A percentile compares a stretch with the other conserved stretches of the same genome.
Conservation (phyloP, 331 rosid genomes). For the Arachis monticola region DNA sequence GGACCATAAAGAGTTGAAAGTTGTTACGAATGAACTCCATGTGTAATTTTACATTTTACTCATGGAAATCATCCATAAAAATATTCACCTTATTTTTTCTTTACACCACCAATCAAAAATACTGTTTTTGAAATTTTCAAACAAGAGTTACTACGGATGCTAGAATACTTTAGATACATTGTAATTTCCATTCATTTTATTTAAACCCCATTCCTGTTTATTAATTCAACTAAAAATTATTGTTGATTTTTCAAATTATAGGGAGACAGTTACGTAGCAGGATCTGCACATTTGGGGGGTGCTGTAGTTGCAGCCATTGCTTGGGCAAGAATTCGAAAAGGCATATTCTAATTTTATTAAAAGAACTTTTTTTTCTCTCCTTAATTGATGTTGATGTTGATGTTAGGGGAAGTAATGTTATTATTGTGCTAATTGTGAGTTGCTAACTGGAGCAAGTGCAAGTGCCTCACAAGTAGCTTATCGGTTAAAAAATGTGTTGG, state of each 20-base stretch:
- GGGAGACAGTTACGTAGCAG: constrained; percentile 73
- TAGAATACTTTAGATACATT: too few species aligned
- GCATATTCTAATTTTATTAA: constrained; percentile 56
- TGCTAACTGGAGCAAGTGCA: neutral
- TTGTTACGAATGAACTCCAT: too few species aligned
- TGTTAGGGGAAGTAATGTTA: neutral
- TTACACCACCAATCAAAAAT: too few species aligned
- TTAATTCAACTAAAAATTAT: constrained; percentile 8
- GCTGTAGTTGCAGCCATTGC: constrained; percentile 87
- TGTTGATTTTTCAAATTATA: constrained; percentile 41
- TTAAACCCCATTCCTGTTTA: constrained; percentile 4
- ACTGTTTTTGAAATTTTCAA: too few species aligned
- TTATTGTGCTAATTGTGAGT: neutral
- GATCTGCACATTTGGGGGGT: constrained; percentile 92
- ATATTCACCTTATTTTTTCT: too few species aligned
- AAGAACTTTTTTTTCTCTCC: neutral
- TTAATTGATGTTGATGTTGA: constrained; percentile 4
- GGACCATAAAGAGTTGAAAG: too few species aligned
- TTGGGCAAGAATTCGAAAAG: constrained; percentile 73
- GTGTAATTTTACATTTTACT: too few species aligned
- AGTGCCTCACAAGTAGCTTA: neutral
- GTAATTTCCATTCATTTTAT: constrained; percentile 13
- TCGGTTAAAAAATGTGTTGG: neutral
- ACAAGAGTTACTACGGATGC: too few species aligned
- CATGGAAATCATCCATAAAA: too few species aligned